These are phyloP conservation scores for Ceriops decandra DNA, from an alignment of 345 rosid species.

Conservation along the genomic window DNA sequence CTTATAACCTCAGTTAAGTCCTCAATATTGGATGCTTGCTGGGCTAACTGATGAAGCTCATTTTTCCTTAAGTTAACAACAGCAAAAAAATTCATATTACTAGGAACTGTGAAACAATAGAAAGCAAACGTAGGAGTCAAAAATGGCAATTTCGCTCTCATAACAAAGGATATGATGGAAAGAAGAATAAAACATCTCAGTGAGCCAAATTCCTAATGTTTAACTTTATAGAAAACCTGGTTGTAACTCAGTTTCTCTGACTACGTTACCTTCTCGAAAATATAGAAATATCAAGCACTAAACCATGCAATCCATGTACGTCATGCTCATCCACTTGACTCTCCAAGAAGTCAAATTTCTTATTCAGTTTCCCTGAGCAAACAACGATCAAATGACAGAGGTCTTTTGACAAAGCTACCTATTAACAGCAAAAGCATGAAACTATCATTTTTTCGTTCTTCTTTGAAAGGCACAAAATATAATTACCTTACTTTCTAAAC, in stretches of 20 bases:
- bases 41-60: conserved; percentile 94
- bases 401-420: conserved; percentile 90
- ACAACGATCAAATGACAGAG: conserved; percentile 70
- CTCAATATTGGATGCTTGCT: conserved; percentile 82
- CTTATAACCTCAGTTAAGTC: conserved; percentile 78
- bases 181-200: not conserved
- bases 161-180: not conserved
- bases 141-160: not conserved
- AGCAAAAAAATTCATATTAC: not conserved
- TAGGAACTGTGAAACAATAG: not conserved
- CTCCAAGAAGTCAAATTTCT: conserved; percentile 38
- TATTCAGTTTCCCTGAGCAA: conserved; percentile 73
- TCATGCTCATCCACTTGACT: conserved; percentile 30
- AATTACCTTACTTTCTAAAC: not conserved
- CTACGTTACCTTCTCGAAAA: conserved; percentile 64
- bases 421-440: conserved; percentile 21
- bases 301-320: conserved; percentile 62
- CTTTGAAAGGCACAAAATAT: not conserved
- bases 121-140: conserved; percentile 3
- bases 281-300: conserved; percentile 76
- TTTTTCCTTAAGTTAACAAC: conserved; percentile 51
- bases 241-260: conserved; percentile 17
- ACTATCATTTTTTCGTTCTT: conserved; percentile 13
- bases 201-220: not conserved
- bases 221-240: conserved; percentile 6